Evolutionary conservation across 257 asterid species (phyloP).

Genomic region (Solanum phureja): DNA sequence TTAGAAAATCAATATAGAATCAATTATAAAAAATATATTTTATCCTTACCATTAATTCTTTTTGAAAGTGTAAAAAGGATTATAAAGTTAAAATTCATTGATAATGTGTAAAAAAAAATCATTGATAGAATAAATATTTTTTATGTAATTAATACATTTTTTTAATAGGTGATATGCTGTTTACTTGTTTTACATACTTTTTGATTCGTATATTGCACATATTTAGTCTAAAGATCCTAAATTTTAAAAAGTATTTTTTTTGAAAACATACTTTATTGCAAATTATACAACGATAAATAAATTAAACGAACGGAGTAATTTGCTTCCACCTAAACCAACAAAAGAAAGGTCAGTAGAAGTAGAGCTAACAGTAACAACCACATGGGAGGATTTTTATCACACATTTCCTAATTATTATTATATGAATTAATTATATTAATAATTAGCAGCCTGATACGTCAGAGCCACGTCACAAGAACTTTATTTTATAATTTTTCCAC

Average conservation of each 20-base stretch:
- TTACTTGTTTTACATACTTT: neutral
- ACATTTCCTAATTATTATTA: neutral
- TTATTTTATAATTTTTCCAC: neutral
- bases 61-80: no score
- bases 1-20: no score
- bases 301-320: neutral
- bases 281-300: neutral
- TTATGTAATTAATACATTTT: neutral
- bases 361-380: slow-evolving; percentile 6
- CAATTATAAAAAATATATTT: no score
- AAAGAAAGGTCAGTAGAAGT: slow-evolving; percentile 21
- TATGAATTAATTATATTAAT: no score
- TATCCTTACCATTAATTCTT: no score
- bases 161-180: neutral
- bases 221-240: neutral
- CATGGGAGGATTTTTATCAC: neutral
- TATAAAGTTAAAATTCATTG: neutral
- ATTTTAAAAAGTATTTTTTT: neutral
- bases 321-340: neutral
- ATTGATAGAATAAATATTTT: neutral
- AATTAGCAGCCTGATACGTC: neutral
- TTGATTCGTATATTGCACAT: neutral
- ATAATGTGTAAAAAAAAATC: neutral
- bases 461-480: neutral
- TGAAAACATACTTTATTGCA: neutral